Evolutionary conservation across 1,284 basidiomycete genomes (phyloP).

Genomic region (Pulchroboletus neoregius): DNA sequence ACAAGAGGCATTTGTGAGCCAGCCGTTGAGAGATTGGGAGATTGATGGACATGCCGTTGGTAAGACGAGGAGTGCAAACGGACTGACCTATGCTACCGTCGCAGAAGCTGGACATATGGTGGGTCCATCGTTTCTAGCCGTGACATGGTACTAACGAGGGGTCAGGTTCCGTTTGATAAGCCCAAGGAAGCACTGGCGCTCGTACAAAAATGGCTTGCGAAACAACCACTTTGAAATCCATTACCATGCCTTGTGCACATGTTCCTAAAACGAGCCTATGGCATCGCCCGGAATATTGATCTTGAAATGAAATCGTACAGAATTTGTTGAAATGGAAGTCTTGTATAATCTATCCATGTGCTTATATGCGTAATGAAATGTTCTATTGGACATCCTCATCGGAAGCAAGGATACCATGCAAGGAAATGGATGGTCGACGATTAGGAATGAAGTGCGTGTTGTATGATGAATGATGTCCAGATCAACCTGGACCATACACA

Average conservation of each 20-base stretch:
- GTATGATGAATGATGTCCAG: neutral
- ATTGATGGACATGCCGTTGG: conserved; percentile 50
- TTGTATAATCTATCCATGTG: neutral
- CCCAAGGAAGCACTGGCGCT: conserved; percentile 50
- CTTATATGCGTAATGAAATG: conserved; percentile 3
- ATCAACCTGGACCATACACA: conserved; percentile 2
- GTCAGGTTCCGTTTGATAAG: conserved; percentile 55
- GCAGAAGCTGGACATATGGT: conserved; percentile 63
- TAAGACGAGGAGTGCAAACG: conserved; percentile 48
- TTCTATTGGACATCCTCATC: neutral
- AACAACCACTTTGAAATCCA: conserved; percentile 24
- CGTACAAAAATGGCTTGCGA: conserved; percentile 48
- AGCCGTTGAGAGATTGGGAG: conserved; percentile 51
- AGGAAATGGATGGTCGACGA: neutral
- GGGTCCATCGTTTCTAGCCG: conserved; percentile 18
- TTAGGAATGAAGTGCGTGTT: neutral
- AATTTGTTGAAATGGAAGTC: neutral
- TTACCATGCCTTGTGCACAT: neutral
- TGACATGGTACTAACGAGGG: neutral
- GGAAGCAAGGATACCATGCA: neutral
- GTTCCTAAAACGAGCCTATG: neutral
- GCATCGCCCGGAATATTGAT: neutral
- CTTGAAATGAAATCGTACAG: neutral
- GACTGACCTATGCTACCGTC: conserved; percentile 60
- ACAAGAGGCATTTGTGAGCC: conserved; percentile 42